Evolutionary conservation across 192 early-diverging fungal genomes (phyloP), one percentile per base, ranked within the genome.

Genomic region (Dissophora globulifera): DNA sequence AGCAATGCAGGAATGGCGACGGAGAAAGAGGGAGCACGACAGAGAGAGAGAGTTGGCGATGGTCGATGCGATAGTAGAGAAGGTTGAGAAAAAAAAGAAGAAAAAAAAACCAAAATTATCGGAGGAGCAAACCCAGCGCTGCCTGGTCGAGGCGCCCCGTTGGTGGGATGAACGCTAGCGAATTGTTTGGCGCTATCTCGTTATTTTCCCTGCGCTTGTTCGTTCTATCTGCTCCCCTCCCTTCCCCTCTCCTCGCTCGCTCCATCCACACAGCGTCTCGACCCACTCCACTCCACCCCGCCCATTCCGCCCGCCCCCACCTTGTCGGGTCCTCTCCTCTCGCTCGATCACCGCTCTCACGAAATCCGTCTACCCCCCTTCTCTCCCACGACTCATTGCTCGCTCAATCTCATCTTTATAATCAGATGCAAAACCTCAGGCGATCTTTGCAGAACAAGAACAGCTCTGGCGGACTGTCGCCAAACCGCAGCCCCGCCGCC

Each of bases 381-480:
- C 7, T 26, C 54, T 56, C 35, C 4, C 22, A 13, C 13, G 12
- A 2, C 26, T 32, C 29, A n/a, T 22, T 6, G 29, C 31, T 43
- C 19, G 26, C 35, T 48, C 52, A 15, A 30, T n/a, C 43, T 32
- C 42, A 29, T 30, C 48, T 35, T 32, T 19, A 17, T 7, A n/a
- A 19, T 26, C 33, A 47, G 38, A 76, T 76, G 62, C 63, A 76
- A 59, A 76, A 67, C 46, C 56, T 67, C 17, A 53, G 72, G 67
- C 63, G 57, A 60, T 76, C 72, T 33, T 29, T 66, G 19, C 72
- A 76, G 27, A 76, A 46, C 50, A 76, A 60, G 52, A 66, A 29
- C 58, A 67, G 63, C 51, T 76, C 70, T 19, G 56, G 56, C 25
- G 70, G 70, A 23, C 62, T 75, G 31, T 58, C 62, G 9, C 50